A percentile compares a stretch with the other conserved stretches of the same genome.
Conservation (phyloP, 1,139 yeast species). For the Sugiyamaella xylanicola region DNA sequence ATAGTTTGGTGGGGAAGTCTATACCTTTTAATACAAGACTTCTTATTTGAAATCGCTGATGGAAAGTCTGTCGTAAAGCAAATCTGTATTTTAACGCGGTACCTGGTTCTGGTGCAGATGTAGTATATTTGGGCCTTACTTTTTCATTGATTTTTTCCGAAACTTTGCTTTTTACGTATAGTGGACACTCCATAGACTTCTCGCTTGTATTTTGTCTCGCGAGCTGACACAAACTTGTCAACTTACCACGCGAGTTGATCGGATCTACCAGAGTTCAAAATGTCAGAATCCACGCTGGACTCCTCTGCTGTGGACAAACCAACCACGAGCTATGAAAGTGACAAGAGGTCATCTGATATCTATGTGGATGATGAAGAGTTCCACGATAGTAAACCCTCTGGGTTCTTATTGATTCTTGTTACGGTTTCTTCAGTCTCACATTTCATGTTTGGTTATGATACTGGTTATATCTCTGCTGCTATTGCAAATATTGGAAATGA, state of each 20-base stretch:
- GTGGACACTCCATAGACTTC: neutral
- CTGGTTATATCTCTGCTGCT: constrained; percentile 93
- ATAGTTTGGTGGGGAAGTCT: too few species aligned
- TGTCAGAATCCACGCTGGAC: neutral
- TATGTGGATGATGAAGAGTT: constrained; percentile 23
- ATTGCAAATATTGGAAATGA: constrained; percentile 81
- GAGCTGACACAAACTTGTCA: neutral
- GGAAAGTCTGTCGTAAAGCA: neutral
- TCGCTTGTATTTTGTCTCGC: neutral
- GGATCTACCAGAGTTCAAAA: neutral
- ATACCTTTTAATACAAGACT: too few species aligned
- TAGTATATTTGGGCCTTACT: neutral
- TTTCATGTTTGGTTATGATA: constrained; percentile 94
- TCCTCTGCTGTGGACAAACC: neutral
- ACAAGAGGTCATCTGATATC: neutral
- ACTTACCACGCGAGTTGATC: neutral
- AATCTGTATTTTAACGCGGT: neutral
- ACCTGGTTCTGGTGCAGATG: neutral
- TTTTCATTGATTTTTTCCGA: neutral
- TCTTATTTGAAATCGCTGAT: too few species aligned
- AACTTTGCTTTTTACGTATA: neutral
- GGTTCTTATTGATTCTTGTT: constrained; percentile 59
- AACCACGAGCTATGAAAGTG: neutral
- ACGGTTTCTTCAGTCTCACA: constrained; percentile 90
- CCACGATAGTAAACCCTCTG: constrained; percentile 28